These are phyloP conservation scores for Cutaneotrichosporon cyanovorans DNA, from an alignment of 1,284 basidiomycete species.

Conservation along the genomic window DNA sequence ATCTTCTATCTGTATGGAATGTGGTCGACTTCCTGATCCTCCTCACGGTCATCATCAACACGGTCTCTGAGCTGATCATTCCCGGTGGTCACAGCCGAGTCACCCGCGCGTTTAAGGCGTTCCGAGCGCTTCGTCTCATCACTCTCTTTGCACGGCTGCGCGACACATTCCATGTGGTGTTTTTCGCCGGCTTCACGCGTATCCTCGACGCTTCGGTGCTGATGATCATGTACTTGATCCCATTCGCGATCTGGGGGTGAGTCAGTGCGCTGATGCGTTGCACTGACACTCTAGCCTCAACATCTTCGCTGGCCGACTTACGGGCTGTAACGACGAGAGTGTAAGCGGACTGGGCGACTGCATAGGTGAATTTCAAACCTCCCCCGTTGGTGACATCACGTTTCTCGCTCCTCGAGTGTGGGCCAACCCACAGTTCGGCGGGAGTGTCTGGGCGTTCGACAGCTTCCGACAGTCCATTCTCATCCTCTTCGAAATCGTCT, in stretches of 20 bases:
- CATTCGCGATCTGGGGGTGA: constrained; percentile 89
- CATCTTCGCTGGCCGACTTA: constrained; percentile 81
- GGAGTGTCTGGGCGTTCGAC: constrained; percentile 83
- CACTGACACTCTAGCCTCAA: constrained; percentile 53
- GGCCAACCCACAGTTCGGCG: constrained; percentile 69
- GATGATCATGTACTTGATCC: constrained; percentile 92
- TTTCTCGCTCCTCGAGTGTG: constrained; percentile 79
- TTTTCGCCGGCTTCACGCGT: constrained; percentile 76
- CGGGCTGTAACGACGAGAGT: constrained; percentile 69
- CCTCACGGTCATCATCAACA: constrained; percentile 71
- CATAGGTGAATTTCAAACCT: constrained; percentile 60
- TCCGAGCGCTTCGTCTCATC: constrained; percentile 82
- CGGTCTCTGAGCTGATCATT: constrained; percentile 67
- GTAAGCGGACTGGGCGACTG: constrained; percentile 60
- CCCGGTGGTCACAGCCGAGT: constrained; percentile 72
- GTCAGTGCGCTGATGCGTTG: constrained; percentile 3
- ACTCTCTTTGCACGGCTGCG: constrained; percentile 82
- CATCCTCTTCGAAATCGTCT: constrained; percentile 95
- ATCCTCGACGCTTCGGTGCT: constrained; percentile 87
- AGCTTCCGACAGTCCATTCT: constrained; percentile 75
- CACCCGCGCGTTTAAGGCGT: constrained; percentile 78
- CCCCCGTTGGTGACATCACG: constrained; percentile 50
- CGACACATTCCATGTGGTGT: constrained; percentile 81
- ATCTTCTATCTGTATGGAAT: constrained; percentile 88
- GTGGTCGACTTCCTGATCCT: constrained; percentile 83